Conservation (phyloP, 2,329 filamentous ascomycete species). For the Didymella keratinophila region DNA sequence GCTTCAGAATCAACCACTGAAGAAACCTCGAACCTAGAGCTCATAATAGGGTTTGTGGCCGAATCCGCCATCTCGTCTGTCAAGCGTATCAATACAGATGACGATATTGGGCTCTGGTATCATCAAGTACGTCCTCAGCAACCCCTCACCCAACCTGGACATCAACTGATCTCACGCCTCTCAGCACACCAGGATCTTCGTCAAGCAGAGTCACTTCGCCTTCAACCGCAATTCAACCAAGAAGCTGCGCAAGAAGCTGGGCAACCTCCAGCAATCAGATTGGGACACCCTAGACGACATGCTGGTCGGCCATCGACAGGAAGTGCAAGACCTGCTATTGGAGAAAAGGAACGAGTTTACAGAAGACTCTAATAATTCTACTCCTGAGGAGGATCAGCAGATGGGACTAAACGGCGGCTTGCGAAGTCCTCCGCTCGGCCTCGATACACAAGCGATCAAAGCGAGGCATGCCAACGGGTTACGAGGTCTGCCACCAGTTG, state of each 20-base stretch:
- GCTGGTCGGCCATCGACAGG: conserved; percentile 61
- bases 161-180: not conserved
- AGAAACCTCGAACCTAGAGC: conserved; percentile 59
- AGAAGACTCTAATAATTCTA: conserved; percentile 30
- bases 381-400: conserved; percentile 32
- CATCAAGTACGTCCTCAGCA: conserved; percentile 60
- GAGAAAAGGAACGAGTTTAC: conserved; percentile 52
- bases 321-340: conserved; percentile 59
- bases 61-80: conserved; percentile 78
- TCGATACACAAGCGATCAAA: conserved; percentile 12
- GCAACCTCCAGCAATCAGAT: conserved; percentile 58
- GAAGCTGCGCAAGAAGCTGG: conserved; percentile 66
- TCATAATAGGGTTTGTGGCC: conserved; percentile 82
- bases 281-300: conserved; percentile 62
- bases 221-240: conserved; percentile 70
- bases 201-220: conserved; percentile 76
- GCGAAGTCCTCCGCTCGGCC: conserved; percentile 30
- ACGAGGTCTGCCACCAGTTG: conserved; percentile 34
- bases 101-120: conserved; percentile 85
- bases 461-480: conserved; percentile 15
- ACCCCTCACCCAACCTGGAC: not conserved
- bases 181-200: conserved; percentile 77
- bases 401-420: conserved; percentile 22
- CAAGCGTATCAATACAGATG: conserved; percentile 65
- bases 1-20: conserved; percentile 16